Evolutionary conservation across 2,329 filamentous ascomycete genomes (phyloP), one percentile per base, ranked within the genome.

Genomic region (Cordyceps sp.): DNA sequence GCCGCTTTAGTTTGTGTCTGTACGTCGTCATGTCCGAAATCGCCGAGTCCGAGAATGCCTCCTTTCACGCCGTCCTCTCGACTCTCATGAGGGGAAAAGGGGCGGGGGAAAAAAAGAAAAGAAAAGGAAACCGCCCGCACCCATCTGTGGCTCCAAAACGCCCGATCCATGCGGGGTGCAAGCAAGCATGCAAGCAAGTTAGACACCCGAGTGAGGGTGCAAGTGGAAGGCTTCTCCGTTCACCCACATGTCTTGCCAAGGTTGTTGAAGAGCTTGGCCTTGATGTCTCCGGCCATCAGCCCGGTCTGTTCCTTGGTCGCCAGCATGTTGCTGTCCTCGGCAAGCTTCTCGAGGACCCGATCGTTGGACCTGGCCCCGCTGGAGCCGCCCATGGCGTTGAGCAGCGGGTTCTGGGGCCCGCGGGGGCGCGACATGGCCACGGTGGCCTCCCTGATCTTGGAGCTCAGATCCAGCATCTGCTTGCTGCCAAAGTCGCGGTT

Each of bases 401-500:
- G 40, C 18, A 43, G 36, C 28, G 46, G 34, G 10, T 45, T 44
- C 25, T 49, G 45, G 16, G 40, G 34, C 15, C 39, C 42, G 12
- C 52, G 42, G 15, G 27, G 44, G 13, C 49, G 44, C 2, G 43
- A 28, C n/a, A 51, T 42, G 18, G 39, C 41, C 10, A 33, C 36
- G 7, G 61, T 71, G 3, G 74, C 72, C 41, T 84, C 74, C 42
- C 67, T 65, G 42, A 92, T 78, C 59, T 93, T 94, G 41, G 74
- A 72, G 26, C 79, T 79, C 27, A 96, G 64, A 53, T 98, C 90
- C 30, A 77, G 63, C 57, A 98, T 90, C 55, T 94, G 86, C 54
- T 86, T 90, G 46, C 79, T 93, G 32, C 78, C 79, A 50, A 86
- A 98, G 44, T 94, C 88, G 39, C 86, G 80, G 49, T 93, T 96